Percentiles rank a stretch among this genome's conserved stretches.
Evolutionary conservation across 73 alveolate species (phyloP).

Genomic region (Symbiodinium pilosum): DNA sequence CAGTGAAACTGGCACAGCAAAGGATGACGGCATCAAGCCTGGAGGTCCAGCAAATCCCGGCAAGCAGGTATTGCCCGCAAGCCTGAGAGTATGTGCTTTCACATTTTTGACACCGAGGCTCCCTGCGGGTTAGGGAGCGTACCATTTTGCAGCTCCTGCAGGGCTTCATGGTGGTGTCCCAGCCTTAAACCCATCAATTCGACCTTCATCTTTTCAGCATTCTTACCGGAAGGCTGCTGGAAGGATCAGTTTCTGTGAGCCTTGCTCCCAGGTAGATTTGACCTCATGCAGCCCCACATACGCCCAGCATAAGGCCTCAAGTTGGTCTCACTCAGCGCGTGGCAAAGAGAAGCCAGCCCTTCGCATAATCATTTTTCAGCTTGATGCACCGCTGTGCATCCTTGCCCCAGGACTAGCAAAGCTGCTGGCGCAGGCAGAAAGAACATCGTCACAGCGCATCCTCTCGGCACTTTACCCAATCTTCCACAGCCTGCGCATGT

Average conservation of each 20-base stretch:
- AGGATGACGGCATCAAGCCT: not conserved
- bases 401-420: too few relatives aligned
- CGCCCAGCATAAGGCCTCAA: not conserved
- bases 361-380: conserved; percentile 30
- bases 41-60: conserved; percentile 69
- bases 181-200: conserved; percentile 22
- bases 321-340: not conserved
- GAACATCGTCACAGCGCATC: not conserved
- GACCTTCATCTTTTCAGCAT: too few relatives aligned
- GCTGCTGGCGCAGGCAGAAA: too few relatives aligned
- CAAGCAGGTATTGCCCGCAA: conserved; percentile 65
- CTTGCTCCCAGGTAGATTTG: not conserved
- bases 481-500: conserved; percentile 84
- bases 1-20: too few relatives aligned
- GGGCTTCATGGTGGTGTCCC: conserved; percentile 56
- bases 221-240: too few relatives aligned
- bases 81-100: not conserved
- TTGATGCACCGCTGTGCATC: conserved; percentile 74
- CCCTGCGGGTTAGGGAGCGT: not conserved
- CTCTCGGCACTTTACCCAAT: conserved; percentile 86
- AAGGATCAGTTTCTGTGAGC: too few relatives aligned
- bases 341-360: conserved; percentile 82
- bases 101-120: not conserved
- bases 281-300: not conserved
- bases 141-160: conserved; percentile 89